These are phyloP conservation scores for Mycena rosella DNA, from an alignment of 768 basidiomycete species.

Conservation along the genomic window DNA sequence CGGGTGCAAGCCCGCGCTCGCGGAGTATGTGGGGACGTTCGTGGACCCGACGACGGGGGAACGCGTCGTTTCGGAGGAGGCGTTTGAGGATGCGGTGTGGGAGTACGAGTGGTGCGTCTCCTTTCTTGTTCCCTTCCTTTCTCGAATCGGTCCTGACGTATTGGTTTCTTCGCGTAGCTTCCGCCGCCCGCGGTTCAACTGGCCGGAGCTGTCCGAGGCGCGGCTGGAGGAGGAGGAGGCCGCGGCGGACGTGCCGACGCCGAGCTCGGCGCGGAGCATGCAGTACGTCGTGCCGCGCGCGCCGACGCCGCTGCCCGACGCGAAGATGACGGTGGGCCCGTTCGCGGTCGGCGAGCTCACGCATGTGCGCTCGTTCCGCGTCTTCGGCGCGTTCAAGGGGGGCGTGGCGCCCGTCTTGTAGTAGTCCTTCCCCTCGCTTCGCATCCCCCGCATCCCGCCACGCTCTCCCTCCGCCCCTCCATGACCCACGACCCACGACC, in stretches of 20 bases:
- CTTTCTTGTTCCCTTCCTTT: constrained; percentile 17
- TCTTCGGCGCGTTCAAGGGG: constrained; percentile 65
- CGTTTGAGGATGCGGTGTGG: constrained; percentile 52
- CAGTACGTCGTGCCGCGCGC: constrained; percentile 13
- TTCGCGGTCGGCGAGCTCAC: constrained; percentile 55
- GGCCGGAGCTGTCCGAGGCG: constrained; percentile 63
- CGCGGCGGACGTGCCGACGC: constrained; percentile 33
- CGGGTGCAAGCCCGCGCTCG: constrained; percentile 70
- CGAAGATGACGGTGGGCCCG: constrained; percentile 41
- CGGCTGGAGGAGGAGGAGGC: constrained; percentile 17
- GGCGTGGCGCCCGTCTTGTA: not conserved
- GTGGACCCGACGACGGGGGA: constrained; percentile 53
- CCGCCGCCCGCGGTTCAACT: constrained; percentile 75
- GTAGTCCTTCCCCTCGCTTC: not conserved
- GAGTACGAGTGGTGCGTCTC: constrained; percentile 68
- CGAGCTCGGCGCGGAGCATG: constrained; percentile 29
- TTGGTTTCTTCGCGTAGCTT: constrained; percentile 61
- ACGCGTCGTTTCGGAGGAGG: constrained; percentile 48
- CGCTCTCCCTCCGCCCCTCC: not conserved
- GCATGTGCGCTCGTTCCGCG: constrained; percentile 64
- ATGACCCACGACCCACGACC: not conserved
- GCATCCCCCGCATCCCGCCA: not conserved
- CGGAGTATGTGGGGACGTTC: constrained; percentile 58
- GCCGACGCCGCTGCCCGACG: constrained; percentile 19
- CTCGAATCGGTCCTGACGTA: not conserved